Evolutionary conservation across 2,329 filamentous ascomycete species (phyloP).

Genomic region (Huntiella abstrusa): DNA sequence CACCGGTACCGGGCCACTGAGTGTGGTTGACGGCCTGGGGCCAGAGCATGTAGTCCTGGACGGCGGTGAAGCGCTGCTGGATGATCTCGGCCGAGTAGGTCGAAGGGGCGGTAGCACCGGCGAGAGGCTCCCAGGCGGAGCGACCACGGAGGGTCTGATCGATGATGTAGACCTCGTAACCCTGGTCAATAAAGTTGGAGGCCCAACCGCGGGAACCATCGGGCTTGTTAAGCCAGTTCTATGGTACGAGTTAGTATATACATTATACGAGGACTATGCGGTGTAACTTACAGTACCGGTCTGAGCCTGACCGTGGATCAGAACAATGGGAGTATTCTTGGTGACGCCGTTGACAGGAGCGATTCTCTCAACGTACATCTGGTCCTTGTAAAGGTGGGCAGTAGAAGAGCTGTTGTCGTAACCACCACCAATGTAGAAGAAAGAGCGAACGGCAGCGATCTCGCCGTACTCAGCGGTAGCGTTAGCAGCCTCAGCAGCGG

Average conservation of each 20-base stretch:
- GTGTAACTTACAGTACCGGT: conserved; percentile 20
- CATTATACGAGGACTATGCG: neutral
- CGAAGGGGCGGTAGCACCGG: conserved; percentile 14
- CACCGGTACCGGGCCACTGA: conserved; percentile 24
- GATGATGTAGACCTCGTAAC: conserved; percentile 28
- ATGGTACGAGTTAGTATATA: conserved; percentile 12
- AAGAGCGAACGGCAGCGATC: conserved; percentile 14
- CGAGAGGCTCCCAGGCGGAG: conserved; percentile 22
- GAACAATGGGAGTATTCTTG: conserved; percentile 20
- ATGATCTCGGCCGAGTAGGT: conserved; percentile 20
- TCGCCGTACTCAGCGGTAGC: conserved; percentile 12
- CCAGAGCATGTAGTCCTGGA: conserved; percentile 19
- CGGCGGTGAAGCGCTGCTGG: conserved; percentile 21
- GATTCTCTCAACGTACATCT: conserved; percentile 36
- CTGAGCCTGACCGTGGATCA: conserved; percentile 25
- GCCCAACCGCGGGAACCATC: conserved; percentile 29
- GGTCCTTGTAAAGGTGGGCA: conserved; percentile 14
- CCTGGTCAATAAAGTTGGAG: conserved; percentile 25
- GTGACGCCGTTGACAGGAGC: conserved; percentile 16
- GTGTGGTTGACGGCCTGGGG: conserved; percentile 23
- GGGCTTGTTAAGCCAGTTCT: conserved; percentile 27
- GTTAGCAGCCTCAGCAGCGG: conserved; percentile 4
- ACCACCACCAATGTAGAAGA: conserved; percentile 21
- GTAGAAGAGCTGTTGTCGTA: conserved; percentile 18
- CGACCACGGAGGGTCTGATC: conserved; percentile 28